Conservation (phyloP, 306 rosid genomes). For the Begonia peltatifolia region DNA sequence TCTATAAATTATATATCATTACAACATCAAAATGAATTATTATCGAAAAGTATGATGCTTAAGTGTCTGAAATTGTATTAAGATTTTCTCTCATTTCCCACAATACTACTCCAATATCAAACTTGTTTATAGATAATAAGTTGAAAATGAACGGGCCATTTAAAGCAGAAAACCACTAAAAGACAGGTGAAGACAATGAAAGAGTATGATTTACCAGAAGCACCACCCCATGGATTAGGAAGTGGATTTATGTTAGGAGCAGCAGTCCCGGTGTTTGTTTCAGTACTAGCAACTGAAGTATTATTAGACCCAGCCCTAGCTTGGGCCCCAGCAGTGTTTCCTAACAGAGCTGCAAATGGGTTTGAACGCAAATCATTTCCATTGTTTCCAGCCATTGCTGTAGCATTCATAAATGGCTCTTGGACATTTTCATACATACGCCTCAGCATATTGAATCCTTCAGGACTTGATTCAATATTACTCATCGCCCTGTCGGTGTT, state of each 20-base stretch:
- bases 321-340: conserved; percentile 36
- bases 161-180: not conserved
- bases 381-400: conserved; percentile 35
- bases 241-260: conserved; percentile 57
- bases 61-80: too few species aligned
- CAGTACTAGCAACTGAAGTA: conserved; percentile 34
- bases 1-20: too few species aligned
- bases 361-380: conserved; percentile 35
- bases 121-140: not conserved
- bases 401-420: conserved; percentile 53
- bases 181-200: not conserved
- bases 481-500: conserved; percentile 65
- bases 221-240: conserved; percentile 48
- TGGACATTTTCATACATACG: conserved; percentile 64
- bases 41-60: too few species aligned
- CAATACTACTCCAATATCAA: not conserved
- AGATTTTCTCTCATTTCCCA: not conserved
- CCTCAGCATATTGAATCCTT: conserved; percentile 61
- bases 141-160: not conserved
- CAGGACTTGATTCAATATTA: conserved; percentile 55
- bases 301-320: conserved; percentile 28
- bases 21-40: too few species aligned
- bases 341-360: conserved; percentile 52
- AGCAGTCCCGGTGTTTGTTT: conserved; percentile 23
- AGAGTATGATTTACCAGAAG: conserved; percentile 11